Evolutionary conservation across 768 basidiomycete genomes (phyloP), one percentile per base, ranked within the genome.

Genomic region (Nidula microcarpa): DNA sequence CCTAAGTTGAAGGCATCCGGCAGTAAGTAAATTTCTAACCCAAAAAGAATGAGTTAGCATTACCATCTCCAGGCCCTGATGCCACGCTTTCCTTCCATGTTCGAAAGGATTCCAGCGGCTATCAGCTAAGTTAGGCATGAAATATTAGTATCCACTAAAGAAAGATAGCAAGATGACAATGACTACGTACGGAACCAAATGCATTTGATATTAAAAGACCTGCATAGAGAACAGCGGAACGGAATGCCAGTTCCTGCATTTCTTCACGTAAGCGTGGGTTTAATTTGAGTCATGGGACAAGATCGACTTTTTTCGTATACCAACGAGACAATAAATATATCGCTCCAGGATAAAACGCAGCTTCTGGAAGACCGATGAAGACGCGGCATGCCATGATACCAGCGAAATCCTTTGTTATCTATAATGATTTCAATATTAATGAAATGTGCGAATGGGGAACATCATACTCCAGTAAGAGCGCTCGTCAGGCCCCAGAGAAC

Each of bases 51-150:
- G 18, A 47, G 13, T 14, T 49, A 3, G 23, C 53, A 71, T 54
- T 55, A 83, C 84, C 82, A 90, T 72, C 84, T 62, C 88, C 88
- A 90, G 8, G 85, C 86, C 32, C 82, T 63, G 41, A 87, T 82
- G 1, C 87, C 87, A 4, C 79, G 70, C 49, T 74, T 75, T 1
- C 85, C 87, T 55, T 91, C 79, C 87, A 90, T 86, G 43, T 74
- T 76, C 1, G 74, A 69, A 13, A 92, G 74, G 51, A 90, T 86
- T 9, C 85, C 88, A n/a, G 87, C 87, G 13, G 87, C 89, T 60
- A 89, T 80, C 6, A 89, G 63, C 81, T 87, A 54, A 35, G 10
- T 14, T n/a, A 30, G 23, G 23, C 44, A 23, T 46, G 39, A 41
- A 16, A 55, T 37, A 8, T 47, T 52, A 23, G 30, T 9, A 7